Evolutionary conservation across 2,329 filamentous ascomycete species (phyloP), one percentile per base, ranked within the genome.

Genomic region (Botryotinia convoluta): DNA sequence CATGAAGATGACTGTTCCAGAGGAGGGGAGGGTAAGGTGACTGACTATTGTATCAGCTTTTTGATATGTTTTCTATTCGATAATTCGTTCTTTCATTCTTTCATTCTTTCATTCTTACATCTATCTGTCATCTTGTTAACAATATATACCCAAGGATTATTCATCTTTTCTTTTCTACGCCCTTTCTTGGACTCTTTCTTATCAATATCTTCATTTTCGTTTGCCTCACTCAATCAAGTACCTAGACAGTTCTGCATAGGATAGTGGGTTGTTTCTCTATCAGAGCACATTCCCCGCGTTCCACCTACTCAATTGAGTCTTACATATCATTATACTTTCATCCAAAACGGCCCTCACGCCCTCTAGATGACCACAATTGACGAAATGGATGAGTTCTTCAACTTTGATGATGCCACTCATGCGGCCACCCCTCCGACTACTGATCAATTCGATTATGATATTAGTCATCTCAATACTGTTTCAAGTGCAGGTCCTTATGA

Each of bases 371-470:
- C 81, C 74, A 82, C 82, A n/a, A 83, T 82, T 67, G 83, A 87
- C 75, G 80, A 82, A 2, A 83, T 85, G 76, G 89, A 91, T 72
- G 87, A 90, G 75, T 89, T 91, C 79, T 87, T 92, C 80, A 84
- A 90, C 79, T 91, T 89, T 87, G 87, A 89, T 77, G 82, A 85
- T 73, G 84, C 85, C 68, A 73, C 73, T 44, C 62, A 78, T 44
- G 72, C 76, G 54, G 84, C 85, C 68, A 73, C 73, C 39, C 60
- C 78, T 48, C 73, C 76, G 54, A 37, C 72, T 45, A 44, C 20
- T 45, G 59, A 71, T 32, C 69, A 65, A 32, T 71, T 65, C 45
- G 48, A 71, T 42, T 51, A 42, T 62, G 59, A 65, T 37, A 42
- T 71, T 26, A 65, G 45, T 51, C 42, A 65, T 62, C 69, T 71